phyloP scores from a whole-genome alignment of 2,329 filamentous ascomycete genomes.

The Dissoconium aciculare region DNA sequence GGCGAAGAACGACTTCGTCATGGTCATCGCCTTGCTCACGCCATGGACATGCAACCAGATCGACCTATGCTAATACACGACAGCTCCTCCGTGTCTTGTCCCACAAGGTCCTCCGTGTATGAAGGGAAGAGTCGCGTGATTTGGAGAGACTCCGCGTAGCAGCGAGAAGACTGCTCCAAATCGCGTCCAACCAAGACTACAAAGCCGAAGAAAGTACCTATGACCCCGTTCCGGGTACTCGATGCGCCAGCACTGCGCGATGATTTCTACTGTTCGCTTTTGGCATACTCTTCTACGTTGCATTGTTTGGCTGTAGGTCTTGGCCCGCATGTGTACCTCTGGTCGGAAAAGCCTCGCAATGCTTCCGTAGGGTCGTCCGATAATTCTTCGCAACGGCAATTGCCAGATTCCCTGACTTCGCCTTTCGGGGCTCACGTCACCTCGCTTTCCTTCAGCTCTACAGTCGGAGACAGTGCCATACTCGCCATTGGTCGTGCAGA shows the following conservation, averaged over 20 bases:
- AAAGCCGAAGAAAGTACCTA: slow-evolving; percentile 17
- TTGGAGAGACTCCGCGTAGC: slow-evolving; percentile 15
- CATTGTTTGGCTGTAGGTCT: slow-evolving; percentile 73
- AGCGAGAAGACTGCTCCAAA: slow-evolving; percentile 7
- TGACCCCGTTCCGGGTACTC: slow-evolving; percentile 41
- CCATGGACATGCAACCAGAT: slow-evolving; percentile 62
- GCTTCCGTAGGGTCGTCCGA: no score
- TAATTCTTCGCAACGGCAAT: slow-evolving; percentile 26
- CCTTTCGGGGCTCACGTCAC: slow-evolving; percentile 50
- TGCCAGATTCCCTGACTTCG: slow-evolving; percentile 38
- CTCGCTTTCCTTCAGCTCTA: slow-evolving; percentile 78
- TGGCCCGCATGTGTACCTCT: slow-evolving; percentile 65
- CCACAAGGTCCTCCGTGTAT: slow-evolving; percentile 4
- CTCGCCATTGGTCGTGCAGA: slow-evolving; percentile 72
- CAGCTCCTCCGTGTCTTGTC: slow-evolving; percentile 6
- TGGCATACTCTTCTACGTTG: slow-evolving; percentile 66
- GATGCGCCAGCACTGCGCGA: slow-evolving; percentile 81
- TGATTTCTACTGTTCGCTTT: slow-evolving; percentile 85
- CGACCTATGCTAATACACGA: slow-evolving; percentile 43
- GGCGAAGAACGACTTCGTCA: slow-evolving; percentile 39
- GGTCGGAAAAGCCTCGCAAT: slow-evolving; percentile 76
- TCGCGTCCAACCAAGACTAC: slow-evolving; percentile 5
- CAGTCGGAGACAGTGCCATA: slow-evolving; percentile 58
- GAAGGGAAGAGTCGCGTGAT: slow-evolving; percentile 5
- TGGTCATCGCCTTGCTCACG: slow-evolving; percentile 59